These are phyloP conservation scores for Globisporangium lucens DNA, from an alignment of 352 stramenopile genomes.

Conservation along the genomic window DNA sequence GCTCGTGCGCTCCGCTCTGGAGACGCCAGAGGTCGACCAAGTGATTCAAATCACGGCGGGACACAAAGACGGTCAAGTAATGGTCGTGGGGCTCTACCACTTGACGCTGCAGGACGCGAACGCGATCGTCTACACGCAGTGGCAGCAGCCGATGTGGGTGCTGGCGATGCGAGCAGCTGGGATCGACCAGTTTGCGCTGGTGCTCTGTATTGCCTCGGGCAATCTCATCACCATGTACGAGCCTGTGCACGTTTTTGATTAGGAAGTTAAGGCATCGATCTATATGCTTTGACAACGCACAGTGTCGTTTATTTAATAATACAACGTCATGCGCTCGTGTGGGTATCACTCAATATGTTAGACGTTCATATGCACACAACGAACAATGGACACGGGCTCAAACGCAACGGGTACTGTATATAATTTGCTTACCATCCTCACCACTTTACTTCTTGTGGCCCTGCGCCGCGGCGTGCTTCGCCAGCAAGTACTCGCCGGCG, in stretches of 20 bases:
- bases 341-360: background rate
- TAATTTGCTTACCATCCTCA: background rate
- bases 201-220: background rate
- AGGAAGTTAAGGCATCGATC: background rate
- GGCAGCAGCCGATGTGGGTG: background rate
- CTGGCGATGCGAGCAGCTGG: background rate
- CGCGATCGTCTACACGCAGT: conserved; percentile 1
- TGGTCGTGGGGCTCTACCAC: background rate
- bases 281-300: too few relatives aligned
- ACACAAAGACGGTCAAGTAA: background rate
- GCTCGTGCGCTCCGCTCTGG: background rate
- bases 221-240: conserved; percentile 2
- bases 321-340: background rate
- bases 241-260: background rate
- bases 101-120: conserved; percentile 2
- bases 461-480: conserved; percentile 48
- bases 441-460: conserved; percentile 18
- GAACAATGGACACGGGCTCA: background rate
- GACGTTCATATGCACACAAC: background rate
- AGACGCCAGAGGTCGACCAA: background rate
- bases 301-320: background rate
- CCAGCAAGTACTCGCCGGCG: conserved; percentile 65
- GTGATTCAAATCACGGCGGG: background rate
- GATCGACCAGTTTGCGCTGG: background rate
- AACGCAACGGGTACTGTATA: background rate